Conservation (phyloP, 805 yeast species). For the Schwanniomyces yamadae region DNA sequence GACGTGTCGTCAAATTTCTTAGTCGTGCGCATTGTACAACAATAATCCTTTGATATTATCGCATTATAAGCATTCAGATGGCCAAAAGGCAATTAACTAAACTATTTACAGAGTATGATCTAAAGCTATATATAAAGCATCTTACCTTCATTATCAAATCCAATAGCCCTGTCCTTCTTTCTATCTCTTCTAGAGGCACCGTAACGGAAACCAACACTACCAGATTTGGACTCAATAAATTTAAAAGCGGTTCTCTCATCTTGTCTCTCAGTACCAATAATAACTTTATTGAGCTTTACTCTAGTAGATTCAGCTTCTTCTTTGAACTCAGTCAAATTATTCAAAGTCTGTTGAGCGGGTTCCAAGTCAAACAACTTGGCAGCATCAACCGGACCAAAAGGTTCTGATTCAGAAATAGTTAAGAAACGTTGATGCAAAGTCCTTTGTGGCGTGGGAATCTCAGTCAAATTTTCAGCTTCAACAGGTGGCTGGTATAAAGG, state of each 20-base stretch:
- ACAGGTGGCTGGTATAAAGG: constrained; percentile 56
- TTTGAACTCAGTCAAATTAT: constrained; percentile 61
- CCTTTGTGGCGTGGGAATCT: constrained; percentile 86
- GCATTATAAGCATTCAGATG: no score
- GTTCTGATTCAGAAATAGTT: constrained; percentile 90
- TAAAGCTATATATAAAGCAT: constrained; percentile 36
- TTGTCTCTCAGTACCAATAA: constrained; percentile 55
- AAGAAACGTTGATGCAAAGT: constrained; percentile 79
- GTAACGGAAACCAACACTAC: constrained; percentile 85
- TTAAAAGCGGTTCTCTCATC: constrained; percentile 74
- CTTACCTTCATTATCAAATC: constrained; percentile 66
- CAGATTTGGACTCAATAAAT: constrained; percentile 76
- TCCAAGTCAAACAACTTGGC: constrained; percentile 79
- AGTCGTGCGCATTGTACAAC: not conserved
- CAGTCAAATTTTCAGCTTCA: constrained; percentile 76
- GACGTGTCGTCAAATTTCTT: constrained; percentile 5
- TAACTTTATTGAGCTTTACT: constrained; percentile 28
- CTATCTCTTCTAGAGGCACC: constrained; percentile 89
- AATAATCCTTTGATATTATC: no score
- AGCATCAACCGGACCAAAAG: constrained; percentile 95
- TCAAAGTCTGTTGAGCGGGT: constrained; percentile 81
- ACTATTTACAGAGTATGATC: not conserved
- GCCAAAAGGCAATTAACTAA: not conserved
- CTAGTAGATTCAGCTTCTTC: constrained; percentile 44
- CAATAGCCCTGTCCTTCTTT: constrained; percentile 76